Conservation (phyloP, 225 moss, liverwort and hornwort species). For the Polytrichum commune region DNA sequence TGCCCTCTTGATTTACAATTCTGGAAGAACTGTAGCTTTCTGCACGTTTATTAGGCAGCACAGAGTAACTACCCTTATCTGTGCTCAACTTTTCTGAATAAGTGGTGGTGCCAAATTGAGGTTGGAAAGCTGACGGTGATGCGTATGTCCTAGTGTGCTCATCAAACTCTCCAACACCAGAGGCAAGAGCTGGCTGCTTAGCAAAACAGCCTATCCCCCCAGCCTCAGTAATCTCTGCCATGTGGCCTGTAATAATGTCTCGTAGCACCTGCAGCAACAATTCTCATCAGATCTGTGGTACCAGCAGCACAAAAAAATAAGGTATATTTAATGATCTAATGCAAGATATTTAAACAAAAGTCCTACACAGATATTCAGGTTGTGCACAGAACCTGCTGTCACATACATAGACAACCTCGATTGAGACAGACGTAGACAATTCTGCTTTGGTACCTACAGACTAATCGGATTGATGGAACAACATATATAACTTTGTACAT, state of each 20-base stretch:
- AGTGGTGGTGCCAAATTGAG: slow-evolving; percentile 23
- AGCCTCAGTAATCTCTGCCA: slow-evolving; percentile 78
- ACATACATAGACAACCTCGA: too few species aligned
- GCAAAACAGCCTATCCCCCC: slow-evolving; percentile 89
- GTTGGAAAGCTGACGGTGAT: slow-evolving; percentile 14
- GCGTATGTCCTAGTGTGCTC: slow-evolving; percentile 17
- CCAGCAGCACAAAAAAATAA: too few species aligned
- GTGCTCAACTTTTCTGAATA: slow-evolving; percentile 10
- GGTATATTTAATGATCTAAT: too few species aligned
- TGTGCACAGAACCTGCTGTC: too few species aligned
- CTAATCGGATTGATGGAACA: too few species aligned
- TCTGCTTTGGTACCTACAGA: too few species aligned
- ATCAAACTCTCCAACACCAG: slow-evolving; percentile 8
- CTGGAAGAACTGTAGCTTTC: not conserved
- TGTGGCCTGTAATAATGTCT: slow-evolving; percentile 90
- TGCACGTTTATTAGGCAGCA: slow-evolving; percentile 15
- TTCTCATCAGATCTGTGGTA: too few species aligned
- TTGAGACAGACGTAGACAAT: too few species aligned
- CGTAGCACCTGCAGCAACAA: slow-evolving; percentile 63
- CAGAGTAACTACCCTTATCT: slow-evolving; percentile 6
- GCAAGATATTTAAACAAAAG: too few species aligned
- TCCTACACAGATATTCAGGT: too few species aligned
- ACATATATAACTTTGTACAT: not conserved
- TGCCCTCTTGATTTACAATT: slow-evolving; percentile 6
- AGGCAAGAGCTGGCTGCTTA: slow-evolving; percentile 40